A percentile compares a stretch with the other conserved stretches of the same genome.
These are phyloP conservation scores for Yamadazyma nakazawae DNA, from an alignment of 805 yeast genomes.

Conservation along the genomic window DNA sequence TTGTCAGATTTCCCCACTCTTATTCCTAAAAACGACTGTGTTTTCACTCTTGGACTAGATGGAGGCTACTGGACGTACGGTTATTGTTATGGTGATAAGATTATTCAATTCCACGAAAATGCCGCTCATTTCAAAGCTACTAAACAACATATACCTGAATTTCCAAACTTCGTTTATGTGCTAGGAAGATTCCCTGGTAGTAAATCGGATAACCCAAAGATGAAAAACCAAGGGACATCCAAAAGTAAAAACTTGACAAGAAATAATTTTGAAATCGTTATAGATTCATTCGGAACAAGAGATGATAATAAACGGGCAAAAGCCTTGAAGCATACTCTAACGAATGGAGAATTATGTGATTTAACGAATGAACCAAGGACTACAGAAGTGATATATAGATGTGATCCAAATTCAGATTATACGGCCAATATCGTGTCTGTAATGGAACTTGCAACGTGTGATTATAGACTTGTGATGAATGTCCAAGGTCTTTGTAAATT, in stretches of 20 bases:
- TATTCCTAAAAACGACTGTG: constrained; percentile 21
- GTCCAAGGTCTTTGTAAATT: constrained; percentile 49
- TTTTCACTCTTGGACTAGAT: constrained; percentile 21
- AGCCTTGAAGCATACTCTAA: constrained; percentile 35
- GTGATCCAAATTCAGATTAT: constrained; percentile 35
- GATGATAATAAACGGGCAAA: constrained; percentile 18
- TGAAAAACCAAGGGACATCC: constrained; percentile 21
- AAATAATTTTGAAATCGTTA: constrained; percentile 22
- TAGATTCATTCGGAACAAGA: constrained; percentile 14
- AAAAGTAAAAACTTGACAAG: constrained; percentile 16
- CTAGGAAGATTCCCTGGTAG: constrained; percentile 35
- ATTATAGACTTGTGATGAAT: constrained; percentile 49
- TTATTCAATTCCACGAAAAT: constrained; percentile 48
- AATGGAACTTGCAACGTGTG: constrained; percentile 55
- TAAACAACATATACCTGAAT: constrained; percentile 27
- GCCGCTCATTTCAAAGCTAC: constrained; percentile 20
- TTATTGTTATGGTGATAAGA: constrained; percentile 46
- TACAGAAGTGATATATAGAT: constrained; percentile 54
- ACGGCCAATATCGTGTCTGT: constrained; percentile 32
- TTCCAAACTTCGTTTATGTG: constrained; percentile 32
- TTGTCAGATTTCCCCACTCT: constrained; percentile 8
- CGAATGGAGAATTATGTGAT: constrained; percentile 57
- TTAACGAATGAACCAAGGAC: constrained; percentile 50
- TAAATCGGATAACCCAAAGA: constrained; percentile 7
- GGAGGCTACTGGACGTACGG: constrained; percentile 56